Conservation (phyloP, 306 rosid genomes). For the Cicer cuneatum region DNA sequence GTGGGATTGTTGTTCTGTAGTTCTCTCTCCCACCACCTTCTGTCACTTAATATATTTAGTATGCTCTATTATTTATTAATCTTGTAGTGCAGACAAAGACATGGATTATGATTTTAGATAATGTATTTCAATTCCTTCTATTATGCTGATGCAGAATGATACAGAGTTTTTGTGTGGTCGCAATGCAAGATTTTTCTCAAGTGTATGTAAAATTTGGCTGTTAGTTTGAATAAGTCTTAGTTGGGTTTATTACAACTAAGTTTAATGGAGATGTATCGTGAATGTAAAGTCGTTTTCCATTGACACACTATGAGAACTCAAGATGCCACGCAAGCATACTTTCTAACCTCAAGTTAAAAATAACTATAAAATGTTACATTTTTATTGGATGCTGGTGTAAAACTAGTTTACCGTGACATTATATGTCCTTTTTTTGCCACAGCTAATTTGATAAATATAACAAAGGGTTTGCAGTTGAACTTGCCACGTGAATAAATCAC, state of each 20-base stretch:
- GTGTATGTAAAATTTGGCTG: conserved; percentile 12
- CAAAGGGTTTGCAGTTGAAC: conserved; percentile 26
- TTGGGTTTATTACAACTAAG: neutral
- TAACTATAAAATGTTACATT: too few species aligned
- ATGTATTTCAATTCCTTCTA: conserved; percentile 38
- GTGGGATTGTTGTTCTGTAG: conserved; percentile 42
- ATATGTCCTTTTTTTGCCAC: too few species aligned
- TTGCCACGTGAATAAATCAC: neutral
- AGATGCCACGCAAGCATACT: too few species aligned
- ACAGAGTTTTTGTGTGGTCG: conserved; percentile 25
- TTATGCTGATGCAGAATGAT: conserved; percentile 33
- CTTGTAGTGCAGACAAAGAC: conserved; percentile 35
- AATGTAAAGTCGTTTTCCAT: too few species aligned
- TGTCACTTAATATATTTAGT: conserved; percentile 29
- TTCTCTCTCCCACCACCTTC: conserved; percentile 4
- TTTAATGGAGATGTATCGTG: too few species aligned
- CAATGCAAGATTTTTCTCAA: conserved; percentile 15
- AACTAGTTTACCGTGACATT: too few species aligned
- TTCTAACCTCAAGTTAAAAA: too few species aligned
- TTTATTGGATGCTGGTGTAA: too few species aligned
- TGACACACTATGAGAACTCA: too few species aligned
- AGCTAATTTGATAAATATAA: neutral
- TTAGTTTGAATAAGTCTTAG: conserved; percentile 17
- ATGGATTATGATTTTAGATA: conserved; percentile 41
- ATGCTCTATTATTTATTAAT: conserved; percentile 31